Percentiles rank a stretch among this genome's conserved stretches.
Conservation (phyloP, 2,329 filamentous ascomycete genomes). For the Fusarium napiforme region DNA sequence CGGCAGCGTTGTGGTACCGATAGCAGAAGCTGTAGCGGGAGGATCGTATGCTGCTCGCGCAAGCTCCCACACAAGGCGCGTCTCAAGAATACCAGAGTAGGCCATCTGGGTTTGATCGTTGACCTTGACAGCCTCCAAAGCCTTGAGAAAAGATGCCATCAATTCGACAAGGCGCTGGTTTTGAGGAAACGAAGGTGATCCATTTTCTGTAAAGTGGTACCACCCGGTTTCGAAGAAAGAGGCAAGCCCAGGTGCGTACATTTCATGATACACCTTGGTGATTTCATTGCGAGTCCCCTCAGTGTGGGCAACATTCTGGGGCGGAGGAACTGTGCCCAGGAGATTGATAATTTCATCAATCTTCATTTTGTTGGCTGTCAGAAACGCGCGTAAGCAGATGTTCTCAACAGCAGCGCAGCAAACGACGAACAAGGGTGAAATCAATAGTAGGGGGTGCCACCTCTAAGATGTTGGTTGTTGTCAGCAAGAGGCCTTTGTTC, state of each 20-base stretch:
- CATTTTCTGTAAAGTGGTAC: conserved; percentile 70
- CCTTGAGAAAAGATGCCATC: conserved; percentile 72
- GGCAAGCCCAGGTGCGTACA: conserved; percentile 80
- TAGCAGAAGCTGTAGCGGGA: conserved; percentile 48
- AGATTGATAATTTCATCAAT: conserved; percentile 77
- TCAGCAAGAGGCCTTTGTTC: conserved; percentile 47
- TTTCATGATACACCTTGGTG: conserved; percentile 76
- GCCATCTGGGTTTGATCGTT: conserved; percentile 64
- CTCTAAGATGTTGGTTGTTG: conserved; percentile 58
- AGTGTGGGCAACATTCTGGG: conserved; percentile 63
- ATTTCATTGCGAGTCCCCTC: conserved; percentile 71
- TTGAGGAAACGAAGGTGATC: conserved; percentile 58
- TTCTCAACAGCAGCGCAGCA: conserved; percentile 45
- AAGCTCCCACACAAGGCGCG: conserved; percentile 69
- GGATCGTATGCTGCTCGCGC: conserved; percentile 60
- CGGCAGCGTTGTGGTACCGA: conserved; percentile 52
- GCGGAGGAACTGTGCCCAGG: conserved; percentile 69
- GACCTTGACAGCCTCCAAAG: conserved; percentile 60
- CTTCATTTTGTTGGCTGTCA: conserved; percentile 65
- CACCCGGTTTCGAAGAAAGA: conserved; percentile 84
- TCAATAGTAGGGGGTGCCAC: conserved; percentile 59
- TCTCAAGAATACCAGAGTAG: conserved; percentile 66
- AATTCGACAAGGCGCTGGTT: conserved; percentile 71
- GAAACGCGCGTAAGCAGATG: conserved; percentile 47
- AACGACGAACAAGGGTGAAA: conserved; percentile 45